A percentile compares a stretch with the other conserved stretches of the same genome.
phyloP scores from a whole-genome alignment of 2,329 filamentous ascomycete genomes.

The Lecanosticta acicola region DNA sequence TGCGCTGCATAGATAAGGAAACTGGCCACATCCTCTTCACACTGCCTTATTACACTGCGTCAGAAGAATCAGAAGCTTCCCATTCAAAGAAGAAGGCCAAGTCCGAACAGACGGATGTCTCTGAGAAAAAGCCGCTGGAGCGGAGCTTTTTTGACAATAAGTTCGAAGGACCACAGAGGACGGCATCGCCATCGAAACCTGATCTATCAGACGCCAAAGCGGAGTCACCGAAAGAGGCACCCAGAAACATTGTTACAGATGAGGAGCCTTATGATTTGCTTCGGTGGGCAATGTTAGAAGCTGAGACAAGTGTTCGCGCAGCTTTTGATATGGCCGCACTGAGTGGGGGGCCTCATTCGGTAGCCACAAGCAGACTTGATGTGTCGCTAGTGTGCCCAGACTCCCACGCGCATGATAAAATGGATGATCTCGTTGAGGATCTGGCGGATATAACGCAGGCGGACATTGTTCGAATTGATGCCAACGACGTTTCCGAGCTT shows the following conservation, averaged over 20 bases:
- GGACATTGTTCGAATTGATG: slow-evolving; percentile 62
- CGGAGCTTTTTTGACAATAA: slow-evolving; percentile 22
- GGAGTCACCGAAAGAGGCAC: slow-evolving; percentile 9
- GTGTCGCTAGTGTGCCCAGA: slow-evolving; percentile 47
- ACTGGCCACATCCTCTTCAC: slow-evolving; percentile 31
- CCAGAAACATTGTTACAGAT: slow-evolving; percentile 10
- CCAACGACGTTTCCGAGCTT: slow-evolving; percentile 64
- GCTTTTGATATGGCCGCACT: slow-evolving; percentile 17
- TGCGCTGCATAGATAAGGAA: slow-evolving; percentile 28
- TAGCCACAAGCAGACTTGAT: slow-evolving; percentile 27
- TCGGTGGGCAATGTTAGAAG: slow-evolving; percentile 24
- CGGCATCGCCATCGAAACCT: neutral
- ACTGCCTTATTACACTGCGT: slow-evolving; percentile 23
- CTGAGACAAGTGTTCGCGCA: slow-evolving; percentile 24
- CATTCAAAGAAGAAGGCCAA: too few relatives aligned
- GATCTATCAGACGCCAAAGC: neutral
- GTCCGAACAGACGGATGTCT: neutral
- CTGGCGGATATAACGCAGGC: slow-evolving; percentile 58
- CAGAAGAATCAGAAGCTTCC: neutral
- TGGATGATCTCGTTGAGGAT: slow-evolving; percentile 58
- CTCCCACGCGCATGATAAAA: slow-evolving; percentile 46
- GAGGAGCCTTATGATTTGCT: slow-evolving; percentile 17
- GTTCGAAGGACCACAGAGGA: slow-evolving; percentile 2
- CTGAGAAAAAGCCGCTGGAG: slow-evolving; percentile 12
- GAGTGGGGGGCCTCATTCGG: slow-evolving; percentile 13